Conservation (phyloP, 495 filamentous ascomycete species). For the Daldinia caldariorum region DNA sequence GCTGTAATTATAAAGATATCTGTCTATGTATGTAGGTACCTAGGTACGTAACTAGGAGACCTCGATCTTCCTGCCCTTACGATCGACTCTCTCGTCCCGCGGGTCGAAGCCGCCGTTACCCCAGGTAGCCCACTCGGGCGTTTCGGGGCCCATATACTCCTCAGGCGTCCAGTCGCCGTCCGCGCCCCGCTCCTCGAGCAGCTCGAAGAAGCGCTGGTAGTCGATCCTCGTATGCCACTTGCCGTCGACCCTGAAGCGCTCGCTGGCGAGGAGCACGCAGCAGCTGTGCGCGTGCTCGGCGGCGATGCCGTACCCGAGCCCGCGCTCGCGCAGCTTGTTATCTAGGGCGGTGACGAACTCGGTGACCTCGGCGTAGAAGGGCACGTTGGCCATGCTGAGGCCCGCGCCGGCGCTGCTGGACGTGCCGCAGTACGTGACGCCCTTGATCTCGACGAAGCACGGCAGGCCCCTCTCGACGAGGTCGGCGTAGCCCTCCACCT, state of each 20-base stretch:
- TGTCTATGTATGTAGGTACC: not conserved
- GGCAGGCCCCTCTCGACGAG: constrained; percentile 85
- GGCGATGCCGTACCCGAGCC: constrained; percentile 85
- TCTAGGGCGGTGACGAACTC: constrained; percentile 81
- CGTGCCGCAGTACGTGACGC: constrained; percentile 96
- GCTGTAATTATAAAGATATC: constrained; percentile 2
- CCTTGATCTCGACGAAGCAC: constrained; percentile 93
- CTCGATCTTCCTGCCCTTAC: constrained; percentile 70
- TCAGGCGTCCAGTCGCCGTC: constrained; percentile 80
- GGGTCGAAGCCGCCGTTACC: constrained; percentile 95
- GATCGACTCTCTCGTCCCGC: constrained; percentile 81
- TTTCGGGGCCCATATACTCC: constrained; percentile 85
- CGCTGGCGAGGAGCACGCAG: constrained; percentile 84
- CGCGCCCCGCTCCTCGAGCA: constrained; percentile 72
- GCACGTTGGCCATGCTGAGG: constrained; percentile 93
- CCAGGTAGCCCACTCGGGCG: constrained; percentile 95
- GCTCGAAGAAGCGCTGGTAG: constrained; percentile 87
- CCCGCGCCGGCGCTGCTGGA: constrained; percentile 81
- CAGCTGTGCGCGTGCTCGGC: constrained; percentile 96
- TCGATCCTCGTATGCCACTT: constrained; percentile 94
- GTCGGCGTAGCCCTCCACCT: constrained; percentile 88
- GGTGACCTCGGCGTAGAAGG: constrained; percentile 88
- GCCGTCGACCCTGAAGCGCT: constrained; percentile 73
- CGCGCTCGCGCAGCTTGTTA: constrained; percentile 69
- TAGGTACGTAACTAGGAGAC: constrained; percentile 11